These are phyloP conservation scores for Rhipidocladum racemiflorum DNA, from an alignment of 176 grass and related monocot species.

Conservation along the genomic window DNA sequence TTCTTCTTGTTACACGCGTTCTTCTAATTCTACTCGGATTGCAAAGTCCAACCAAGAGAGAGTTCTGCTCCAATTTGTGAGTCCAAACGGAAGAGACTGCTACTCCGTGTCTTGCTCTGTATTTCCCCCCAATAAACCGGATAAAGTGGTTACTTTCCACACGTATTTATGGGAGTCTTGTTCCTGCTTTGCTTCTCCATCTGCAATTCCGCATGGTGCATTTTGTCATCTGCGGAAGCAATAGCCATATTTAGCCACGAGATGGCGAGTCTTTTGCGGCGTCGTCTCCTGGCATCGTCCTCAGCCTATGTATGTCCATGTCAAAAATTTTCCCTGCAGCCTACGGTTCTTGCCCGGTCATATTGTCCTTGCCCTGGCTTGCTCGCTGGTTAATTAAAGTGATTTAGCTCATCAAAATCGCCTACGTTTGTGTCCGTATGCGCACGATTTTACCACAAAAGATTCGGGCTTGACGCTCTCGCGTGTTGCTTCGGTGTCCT, in stretches of 20 bases:
- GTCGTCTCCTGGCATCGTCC: background rate
- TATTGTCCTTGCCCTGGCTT: constrained; percentile 7
- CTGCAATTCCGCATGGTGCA: constrained; percentile 28
- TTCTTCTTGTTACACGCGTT: background rate
- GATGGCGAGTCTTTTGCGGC: constrained; percentile 1
- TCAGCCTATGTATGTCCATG: constrained; percentile 23
- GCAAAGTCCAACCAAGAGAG: background rate
- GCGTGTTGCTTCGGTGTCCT: constrained; percentile 37
- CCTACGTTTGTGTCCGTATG: background rate
- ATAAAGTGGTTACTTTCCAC: background rate
- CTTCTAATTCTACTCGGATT: background rate
- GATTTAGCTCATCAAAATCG: constrained; percentile 10
- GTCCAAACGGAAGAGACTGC: background rate
- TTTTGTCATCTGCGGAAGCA: constrained; percentile 16
- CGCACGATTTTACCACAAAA: constrained; percentile 8
- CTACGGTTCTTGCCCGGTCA: constrained; percentile 12
- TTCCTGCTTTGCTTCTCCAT: background rate
- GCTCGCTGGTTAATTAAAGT: background rate
- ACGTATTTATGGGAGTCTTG: background rate
- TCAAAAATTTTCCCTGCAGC: background rate
- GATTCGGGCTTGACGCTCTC: constrained; percentile 13
- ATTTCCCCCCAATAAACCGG: no score
- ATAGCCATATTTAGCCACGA: background rate
- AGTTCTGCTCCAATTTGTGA: background rate
- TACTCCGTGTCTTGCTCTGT: background rate